Evolutionary conservation across 805 yeast species (phyloP), one percentile per base, ranked within the genome.

Genomic region (Torulaspora delbrueckii): DNA sequence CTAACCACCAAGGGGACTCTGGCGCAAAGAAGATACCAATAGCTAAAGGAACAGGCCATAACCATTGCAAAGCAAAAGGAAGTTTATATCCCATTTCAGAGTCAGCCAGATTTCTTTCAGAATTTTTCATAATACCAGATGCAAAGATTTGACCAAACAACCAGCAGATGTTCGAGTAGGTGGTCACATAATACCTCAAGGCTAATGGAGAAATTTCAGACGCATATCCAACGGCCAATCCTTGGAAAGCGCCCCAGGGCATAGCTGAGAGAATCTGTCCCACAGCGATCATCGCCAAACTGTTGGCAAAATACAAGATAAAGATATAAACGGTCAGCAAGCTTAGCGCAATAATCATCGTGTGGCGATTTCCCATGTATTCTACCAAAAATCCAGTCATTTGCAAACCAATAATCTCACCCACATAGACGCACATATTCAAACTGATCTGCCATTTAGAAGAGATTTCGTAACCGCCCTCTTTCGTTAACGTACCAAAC

Each of bases 61-160:
- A 59, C 84, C 84, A 79, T 62, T 79, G 85, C 8, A 79, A 47
- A 2, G 78, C 82, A 57, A 75, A 77, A 8, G 84, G 83, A 33
- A 76, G 66, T 45, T 71, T 67, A 59, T 76, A 80, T 5, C 79
- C 73, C 67, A 70, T 55, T 16, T 68, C 55, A 28, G 63, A 43
- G 16, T 52, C 23, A 54, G 46, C 59, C 41, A n/a, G 45, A 33
- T 38, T 50, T 40, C 47, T 26, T 50, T 49, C 50, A 39, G 63
- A 59, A 40, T 68, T 77, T 51, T 66, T 69, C 52, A 71, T 63
- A 13, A 80, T 74, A 46, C 84, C 81, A 8, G 78, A 62, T 7
- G 78, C 69, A 45, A 79, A 63, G 28, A 81, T 65, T 56, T 78
- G 83, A 32, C 86, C 86, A 48, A 76, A 56, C 28, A 72, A 73